Percentiles rank a stretch among this genome's conserved stretches.
phyloP scores from a whole-genome alignment of 345 rosid genomes.

The Eucalyptus globulus region DNA sequence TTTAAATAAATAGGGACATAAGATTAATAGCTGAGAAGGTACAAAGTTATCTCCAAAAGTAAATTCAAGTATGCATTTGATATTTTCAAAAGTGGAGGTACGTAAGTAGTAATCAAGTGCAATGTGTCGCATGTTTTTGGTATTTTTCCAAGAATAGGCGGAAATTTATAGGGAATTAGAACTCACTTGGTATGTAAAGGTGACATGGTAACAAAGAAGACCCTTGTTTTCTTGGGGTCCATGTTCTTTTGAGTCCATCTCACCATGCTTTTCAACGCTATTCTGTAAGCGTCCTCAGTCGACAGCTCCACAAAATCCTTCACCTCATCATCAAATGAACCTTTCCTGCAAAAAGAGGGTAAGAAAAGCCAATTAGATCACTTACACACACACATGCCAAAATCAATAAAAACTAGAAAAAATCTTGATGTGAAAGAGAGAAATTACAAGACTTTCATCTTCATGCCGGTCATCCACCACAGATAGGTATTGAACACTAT shows the following conservation, averaged over 20 bases:
- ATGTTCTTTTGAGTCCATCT: conserved; percentile 64
- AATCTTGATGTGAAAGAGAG: neutral
- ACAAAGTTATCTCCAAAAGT: neutral
- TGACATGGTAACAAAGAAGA: conserved; percentile 82
- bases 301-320: conserved; percentile 40
- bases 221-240: conserved; percentile 36
- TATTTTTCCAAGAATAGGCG: neutral
- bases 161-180: neutral
- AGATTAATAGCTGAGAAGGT: neutral
- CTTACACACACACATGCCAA: neutral
- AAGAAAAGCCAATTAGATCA: neutral
- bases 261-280: conserved; percentile 53
- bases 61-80: neutral
- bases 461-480: conserved; percentile 94
- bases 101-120: neutral
- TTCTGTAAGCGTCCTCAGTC: conserved; percentile 25
- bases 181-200: conserved; percentile 60
- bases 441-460: conserved; percentile 59
- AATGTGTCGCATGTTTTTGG: neutral
- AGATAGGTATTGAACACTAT: conserved; percentile 82
- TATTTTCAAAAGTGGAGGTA: neutral
- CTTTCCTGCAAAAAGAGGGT: conserved; percentile 16
- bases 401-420: neutral
- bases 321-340: conserved; percentile 39
- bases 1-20: neutral